These are phyloP conservation scores for Clonostachys solani DNA, from an alignment of 2,329 filamentous ascomycete genomes.

Conservation along the genomic window DNA sequence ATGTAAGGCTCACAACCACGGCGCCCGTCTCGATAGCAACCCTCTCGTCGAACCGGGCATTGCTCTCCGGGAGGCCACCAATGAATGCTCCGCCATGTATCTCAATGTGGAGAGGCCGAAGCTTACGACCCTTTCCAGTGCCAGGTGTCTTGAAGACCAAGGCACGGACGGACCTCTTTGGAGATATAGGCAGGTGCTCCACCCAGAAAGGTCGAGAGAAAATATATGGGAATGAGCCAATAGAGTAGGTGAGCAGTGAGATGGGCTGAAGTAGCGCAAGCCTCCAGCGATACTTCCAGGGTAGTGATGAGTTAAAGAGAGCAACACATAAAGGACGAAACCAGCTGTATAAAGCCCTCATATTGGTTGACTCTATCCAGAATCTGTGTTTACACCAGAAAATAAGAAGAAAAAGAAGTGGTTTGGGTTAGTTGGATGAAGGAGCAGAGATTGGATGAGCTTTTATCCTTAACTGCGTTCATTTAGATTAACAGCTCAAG, in stretches of 20 bases:
- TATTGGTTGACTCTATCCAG: too few species aligned
- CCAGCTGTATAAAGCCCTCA: too few species aligned
- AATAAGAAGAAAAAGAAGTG: too few species aligned
- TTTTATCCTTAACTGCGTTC: too few species aligned
- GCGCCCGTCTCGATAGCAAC: slow-evolving; percentile 32
- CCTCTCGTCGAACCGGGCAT: slow-evolving; percentile 22
- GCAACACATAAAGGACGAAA: too few species aligned
- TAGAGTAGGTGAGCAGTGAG: slow-evolving; percentile 26
- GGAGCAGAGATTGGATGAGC: too few species aligned
- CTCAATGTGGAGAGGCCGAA: slow-evolving; percentile 35
- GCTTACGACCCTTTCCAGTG: slow-evolving; percentile 4
- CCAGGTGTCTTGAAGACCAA: slow-evolving; percentile 25
- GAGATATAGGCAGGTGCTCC: slow-evolving; percentile 22
- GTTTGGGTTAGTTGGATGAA: too few species aligned
- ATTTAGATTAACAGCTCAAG: too few species aligned
- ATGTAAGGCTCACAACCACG: slow-evolving; percentile 43
- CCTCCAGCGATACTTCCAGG: slow-evolving; percentile 34
- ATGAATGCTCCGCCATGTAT: slow-evolving; percentile 40
- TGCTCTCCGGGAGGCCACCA: slow-evolving; percentile 33
- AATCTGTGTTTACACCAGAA: too few species aligned
- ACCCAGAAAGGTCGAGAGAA: slow-evolving; percentile 26
- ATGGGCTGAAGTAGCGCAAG: slow-evolving; percentile 35
- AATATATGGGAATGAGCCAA: slow-evolving; percentile 26
- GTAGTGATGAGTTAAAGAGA: too few species aligned
- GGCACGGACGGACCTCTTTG: slow-evolving; percentile 16